Evolutionary conservation across 352 stramenopile genomes (phyloP).

Genomic region (Phytophthora tubulina): DNA sequence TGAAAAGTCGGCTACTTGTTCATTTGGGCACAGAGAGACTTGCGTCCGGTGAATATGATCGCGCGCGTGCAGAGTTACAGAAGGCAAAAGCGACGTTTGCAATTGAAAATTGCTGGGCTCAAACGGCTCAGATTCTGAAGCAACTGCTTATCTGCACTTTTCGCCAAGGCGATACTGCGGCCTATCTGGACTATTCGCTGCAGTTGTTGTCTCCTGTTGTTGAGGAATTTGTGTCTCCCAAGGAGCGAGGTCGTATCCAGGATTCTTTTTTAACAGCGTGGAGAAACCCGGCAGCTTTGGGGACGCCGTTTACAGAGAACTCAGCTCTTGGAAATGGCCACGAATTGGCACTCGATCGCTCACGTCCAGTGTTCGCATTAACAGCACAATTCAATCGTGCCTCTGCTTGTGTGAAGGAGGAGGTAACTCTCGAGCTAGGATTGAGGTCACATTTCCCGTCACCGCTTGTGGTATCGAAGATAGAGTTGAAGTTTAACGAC

Average conservation of each 20-base stretch:
- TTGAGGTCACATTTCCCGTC: conserved; percentile 70
- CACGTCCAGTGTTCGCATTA: conserved; percentile 60
- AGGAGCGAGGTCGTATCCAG: conserved; percentile 67
- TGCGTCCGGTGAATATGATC: conserved; percentile 74
- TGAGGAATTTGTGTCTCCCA: conserved; percentile 69
- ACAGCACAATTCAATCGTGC: conserved; percentile 69
- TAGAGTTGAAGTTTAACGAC: conserved; percentile 82
- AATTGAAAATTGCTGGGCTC: conserved; percentile 78
- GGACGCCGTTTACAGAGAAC: conserved; percentile 49
- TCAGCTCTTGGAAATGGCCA: conserved; percentile 53
- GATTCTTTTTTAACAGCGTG: conserved; percentile 73
- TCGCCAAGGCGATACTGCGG: conserved; percentile 73
- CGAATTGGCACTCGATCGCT: conserved; percentile 62
- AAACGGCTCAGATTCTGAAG: conserved; percentile 78
- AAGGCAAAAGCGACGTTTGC: conserved; percentile 71
- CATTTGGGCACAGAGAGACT: conserved; percentile 81
- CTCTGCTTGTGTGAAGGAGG: conserved; percentile 75
- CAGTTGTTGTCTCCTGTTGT: conserved; percentile 81
- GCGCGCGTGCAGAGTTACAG: conserved; percentile 69
- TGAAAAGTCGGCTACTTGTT: conserved; percentile 82
- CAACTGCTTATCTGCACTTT: conserved; percentile 81
- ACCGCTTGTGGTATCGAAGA: conserved; percentile 61
- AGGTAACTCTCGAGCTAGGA: conserved; percentile 58
- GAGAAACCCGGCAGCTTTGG: conserved; percentile 54
- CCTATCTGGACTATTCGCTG: conserved; percentile 82